These are phyloP conservation scores for Globisporangium acanthophoron DNA, from an alignment of 352 stramenopile genomes.

Conservation along the genomic window DNA sequence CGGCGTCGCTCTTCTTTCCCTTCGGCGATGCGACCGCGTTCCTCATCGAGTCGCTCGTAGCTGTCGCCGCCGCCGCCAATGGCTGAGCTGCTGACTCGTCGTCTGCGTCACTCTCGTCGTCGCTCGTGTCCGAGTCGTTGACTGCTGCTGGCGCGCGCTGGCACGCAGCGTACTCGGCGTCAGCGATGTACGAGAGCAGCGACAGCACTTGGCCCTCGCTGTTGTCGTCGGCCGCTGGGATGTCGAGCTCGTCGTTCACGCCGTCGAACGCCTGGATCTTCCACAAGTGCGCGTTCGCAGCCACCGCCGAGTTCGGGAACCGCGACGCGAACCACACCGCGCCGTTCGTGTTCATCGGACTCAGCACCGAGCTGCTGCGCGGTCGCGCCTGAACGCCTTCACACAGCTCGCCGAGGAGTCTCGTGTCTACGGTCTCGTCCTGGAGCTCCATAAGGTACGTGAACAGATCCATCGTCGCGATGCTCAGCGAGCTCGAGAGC, in stretches of 20 bases:
- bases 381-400: not conserved
- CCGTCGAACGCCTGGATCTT: slow-evolving; percentile 69
- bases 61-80: not conserved
- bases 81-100: not conserved
- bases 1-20: not conserved
- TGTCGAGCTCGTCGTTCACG: slow-evolving; percentile 39
- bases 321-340: slow-evolving; percentile 78
- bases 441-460: slow-evolving; percentile 65
- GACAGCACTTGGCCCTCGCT: slow-evolving; percentile 74
- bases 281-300: slow-evolving; percentile 75
- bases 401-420: slow-evolving; percentile 33
- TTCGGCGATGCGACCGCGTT: too few species aligned
- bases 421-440: slow-evolving; percentile 51
- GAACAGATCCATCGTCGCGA: slow-evolving; percentile 82
- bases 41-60: not conserved
- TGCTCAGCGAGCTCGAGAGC: slow-evolving; percentile 70
- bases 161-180: slow-evolving; percentile 74
- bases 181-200: slow-evolving; percentile 78
- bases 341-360: slow-evolving; percentile 25
- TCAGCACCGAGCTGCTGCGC: slow-evolving; percentile 11
- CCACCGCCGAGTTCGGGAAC: slow-evolving; percentile 73
- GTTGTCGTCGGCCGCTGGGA: slow-evolving; percentile 54
- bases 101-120: slow-evolving; percentile 38
- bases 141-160: slow-evolving; percentile 44
- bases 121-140: slow-evolving; percentile 26